Conservation (phyloP, 805 yeast genomes). For the Pichia gijzeniarum region DNA sequence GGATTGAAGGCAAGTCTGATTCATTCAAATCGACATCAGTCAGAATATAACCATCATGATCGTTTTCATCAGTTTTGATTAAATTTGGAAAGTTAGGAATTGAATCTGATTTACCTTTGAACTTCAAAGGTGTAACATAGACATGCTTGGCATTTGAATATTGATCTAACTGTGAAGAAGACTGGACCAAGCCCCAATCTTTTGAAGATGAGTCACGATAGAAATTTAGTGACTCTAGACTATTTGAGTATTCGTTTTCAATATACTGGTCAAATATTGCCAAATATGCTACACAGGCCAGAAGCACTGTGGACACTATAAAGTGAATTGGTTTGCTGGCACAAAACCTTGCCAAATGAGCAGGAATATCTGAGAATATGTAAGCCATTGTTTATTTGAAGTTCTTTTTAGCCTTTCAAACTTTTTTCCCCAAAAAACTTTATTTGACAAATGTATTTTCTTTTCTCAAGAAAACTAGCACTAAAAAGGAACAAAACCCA, state of each 20-base stretch:
- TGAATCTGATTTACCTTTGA: slow-evolving; percentile 30
- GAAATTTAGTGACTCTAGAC: slow-evolving; percentile 9
- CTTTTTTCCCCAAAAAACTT: background rate
- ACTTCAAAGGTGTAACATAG: slow-evolving; percentile 51
- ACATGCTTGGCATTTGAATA: slow-evolving; percentile 40
- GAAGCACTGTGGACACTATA: slow-evolving; percentile 59
- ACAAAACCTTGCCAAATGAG: slow-evolving; percentile 38
- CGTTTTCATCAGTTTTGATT: slow-evolving; percentile 34
- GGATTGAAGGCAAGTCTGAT: slow-evolving; percentile 17
- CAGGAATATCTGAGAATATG: slow-evolving; percentile 23
- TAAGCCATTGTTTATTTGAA: slow-evolving; percentile 6
- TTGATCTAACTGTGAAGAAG: slow-evolving; percentile 25
- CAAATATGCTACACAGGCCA: slow-evolving; percentile 77
- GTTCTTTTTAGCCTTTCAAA: background rate
- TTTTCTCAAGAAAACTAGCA: too few species aligned
- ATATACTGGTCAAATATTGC: slow-evolving; percentile 62
- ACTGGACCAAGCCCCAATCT: slow-evolving; percentile 46
- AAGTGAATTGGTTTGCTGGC: slow-evolving; percentile 86
- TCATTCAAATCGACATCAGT: slow-evolving; percentile 25
- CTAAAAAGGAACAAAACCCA: too few species aligned
- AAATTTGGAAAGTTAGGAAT: slow-evolving; percentile 38
- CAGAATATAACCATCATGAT: slow-evolving; percentile 35
- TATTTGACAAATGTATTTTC: too few species aligned
- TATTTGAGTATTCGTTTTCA: slow-evolving; percentile 19
- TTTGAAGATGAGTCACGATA: slow-evolving; percentile 31